Evolutionary conservation across 2,329 filamentous ascomycete genomes (phyloP), one percentile per base, ranked within the genome.

Genomic region (Calonectria pseudoreteaudii): DNA sequence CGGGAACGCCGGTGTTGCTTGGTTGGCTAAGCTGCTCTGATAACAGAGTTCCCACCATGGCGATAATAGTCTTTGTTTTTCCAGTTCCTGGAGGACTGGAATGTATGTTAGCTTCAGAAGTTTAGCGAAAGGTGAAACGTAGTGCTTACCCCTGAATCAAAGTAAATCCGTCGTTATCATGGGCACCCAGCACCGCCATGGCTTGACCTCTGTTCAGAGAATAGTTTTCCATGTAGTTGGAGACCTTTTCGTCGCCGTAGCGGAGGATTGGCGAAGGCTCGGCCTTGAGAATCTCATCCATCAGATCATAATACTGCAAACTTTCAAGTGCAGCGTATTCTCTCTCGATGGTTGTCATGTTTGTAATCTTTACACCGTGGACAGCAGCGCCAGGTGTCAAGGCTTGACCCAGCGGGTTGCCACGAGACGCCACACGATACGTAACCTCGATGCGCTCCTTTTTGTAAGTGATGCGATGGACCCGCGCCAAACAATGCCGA

Each of bases 21-120:
- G 76, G 73, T 71, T 83, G 86, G 76, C 79, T 84, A 74, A 80
- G 82, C 78, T 83, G 84, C 73, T 85, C 85, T 16, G 75, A 84
- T n/a, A 80, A 78, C 20, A 99, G 88, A 47, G 95, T 94, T 44
- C 97, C 97, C 30, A 98, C 96, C 88, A 99, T 97, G 38, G 96
- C 97, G 70, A 98, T 91, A 74, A 99, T 99, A 0, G 97, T 99
- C 84, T 99, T 99, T 0, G 97, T 99, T 86, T 99, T 99, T 81
- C 96, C 97, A 5, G 97, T 98, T 84, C 97, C 97, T 1, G 97
- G 97, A 66, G 97, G 97, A 70, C 95, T 93, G 70, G 50, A 69
- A 8, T 62, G 79, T 76, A 83, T 76, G 83, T 85, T 82, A 86
- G 82, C 72, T 67, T 75, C 74, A 47, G 30, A 34, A 41, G 14